Evolutionary conservation across 2,329 filamentous ascomycete species (phyloP).

Genomic region (Curvularia eragrostidis): DNA sequence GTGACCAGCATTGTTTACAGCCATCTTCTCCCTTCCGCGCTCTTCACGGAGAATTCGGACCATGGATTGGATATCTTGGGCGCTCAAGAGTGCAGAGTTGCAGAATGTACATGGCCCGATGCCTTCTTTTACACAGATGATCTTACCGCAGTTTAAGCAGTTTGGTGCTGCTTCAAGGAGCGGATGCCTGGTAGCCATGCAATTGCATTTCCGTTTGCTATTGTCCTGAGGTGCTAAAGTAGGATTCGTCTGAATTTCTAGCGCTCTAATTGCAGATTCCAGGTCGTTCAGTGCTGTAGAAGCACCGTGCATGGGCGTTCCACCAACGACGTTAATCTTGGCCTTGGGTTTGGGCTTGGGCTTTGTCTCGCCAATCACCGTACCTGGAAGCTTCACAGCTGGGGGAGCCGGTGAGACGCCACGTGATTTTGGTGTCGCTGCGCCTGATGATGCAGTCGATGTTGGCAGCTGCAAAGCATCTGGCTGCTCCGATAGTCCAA

Average conservation of each 20-base stretch:
- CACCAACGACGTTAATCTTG: conserved; percentile 77
- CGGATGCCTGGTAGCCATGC: conserved; percentile 85
- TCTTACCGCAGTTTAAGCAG: conserved; percentile 90
- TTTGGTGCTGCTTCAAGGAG: conserved; percentile 92
- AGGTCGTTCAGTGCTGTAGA: conserved; percentile 73
- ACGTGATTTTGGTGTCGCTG: conserved; percentile 45
- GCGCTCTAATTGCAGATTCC: conserved; percentile 80
- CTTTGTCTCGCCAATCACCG: conserved; percentile 79
- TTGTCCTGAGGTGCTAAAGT: conserved; percentile 64
- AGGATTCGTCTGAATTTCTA: conserved; percentile 93
- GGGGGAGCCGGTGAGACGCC: conserved; percentile 54
- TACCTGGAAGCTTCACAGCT: conserved; percentile 67
- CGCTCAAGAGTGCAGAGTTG: conserved; percentile 72
- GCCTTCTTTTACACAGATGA: conserved; percentile 93
- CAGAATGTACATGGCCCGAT: conserved; percentile 95
- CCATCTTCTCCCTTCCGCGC: conserved; percentile 85
- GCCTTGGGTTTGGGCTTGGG: conserved; percentile 59
- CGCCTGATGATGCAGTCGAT: conserved; percentile 34
- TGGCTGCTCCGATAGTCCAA: conserved; percentile 60
- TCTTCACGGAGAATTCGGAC: conserved; percentile 83
- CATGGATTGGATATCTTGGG: conserved; percentile 81
- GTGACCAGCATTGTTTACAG: conserved; percentile 75
- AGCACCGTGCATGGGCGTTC: conserved; percentile 80
- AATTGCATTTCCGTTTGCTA: conserved; percentile 76
- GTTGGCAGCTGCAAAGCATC: conserved; percentile 50